Evolutionary conservation across 2,329 filamentous ascomycete genomes (phyloP), one percentile per base, ranked within the genome.

Genomic region (Botrytis medusae): DNA sequence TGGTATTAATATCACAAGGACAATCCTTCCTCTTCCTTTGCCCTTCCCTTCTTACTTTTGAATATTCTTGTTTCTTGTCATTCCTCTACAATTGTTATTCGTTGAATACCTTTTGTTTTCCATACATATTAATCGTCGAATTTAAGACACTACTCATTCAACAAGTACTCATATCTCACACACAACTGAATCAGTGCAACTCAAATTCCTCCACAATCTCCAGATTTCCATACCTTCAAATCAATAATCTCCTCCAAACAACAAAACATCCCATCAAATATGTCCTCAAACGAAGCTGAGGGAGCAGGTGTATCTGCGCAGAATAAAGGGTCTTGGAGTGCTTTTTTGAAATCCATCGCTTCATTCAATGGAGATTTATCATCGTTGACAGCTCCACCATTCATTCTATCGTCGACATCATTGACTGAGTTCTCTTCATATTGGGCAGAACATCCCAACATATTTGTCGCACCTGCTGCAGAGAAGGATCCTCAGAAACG

Each of bases 311-410:
- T 81, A 34, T 78, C 79, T 70, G 75, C 77, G 29, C 77, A 79
- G 69, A 80, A 81, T 57, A 78, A 76, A 73, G 77, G 78, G 34
- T 79, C 79, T 32, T 81, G 80, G 80, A 77, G 74, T 29, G 79
- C 79, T 8, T 81, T 81, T 68, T 70, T 81, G 20, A 80, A 79
- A 87, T 94, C 92, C 65, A 92, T 95, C 80, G 91, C 92, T 71
- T 93, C 91, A 6, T 95, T 95, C 85, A 93, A 92, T 80, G 93
- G 93, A 79, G 93, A 95, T 82, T 87, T 95, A 74, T 92, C 92
- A 48, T 93, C 92, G 74, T 85, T 95, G 79, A 95, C 93, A 51
- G 93, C 93, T 57, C 93, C 93, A 72, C 93, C 93, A 29, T 95
- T 95, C 80, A 94, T 95, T 78, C 89, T 95, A 72, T 93, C 92